Base-by-base conservation (phyloP, 2,329 filamentous ascomycete species). In the Akanthomyces muscarius region DNA sequence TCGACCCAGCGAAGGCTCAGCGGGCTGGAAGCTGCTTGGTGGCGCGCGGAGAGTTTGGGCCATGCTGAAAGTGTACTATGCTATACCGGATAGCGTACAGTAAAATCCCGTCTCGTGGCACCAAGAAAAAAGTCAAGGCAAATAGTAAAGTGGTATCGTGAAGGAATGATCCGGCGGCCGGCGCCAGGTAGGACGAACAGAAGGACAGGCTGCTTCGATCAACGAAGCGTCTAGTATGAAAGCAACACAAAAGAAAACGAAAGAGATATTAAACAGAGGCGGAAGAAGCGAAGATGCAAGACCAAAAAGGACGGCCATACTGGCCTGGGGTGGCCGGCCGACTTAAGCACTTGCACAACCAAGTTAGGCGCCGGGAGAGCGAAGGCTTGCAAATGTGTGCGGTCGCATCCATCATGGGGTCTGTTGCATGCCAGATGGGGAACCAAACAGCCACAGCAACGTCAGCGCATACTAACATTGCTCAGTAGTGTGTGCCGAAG, bases 1-100 rank as follows among this genome's bases (percentile, higher is more conserved):
- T 78, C 83, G 83, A 74, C 73, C 84, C 81, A 78, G 83, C 84
- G 80, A 80, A 76, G 81, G 77, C 66, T 81, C 80, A 67, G 75
- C 76, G 71, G 80, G 75, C 70, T 75, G 76, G 69, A 80, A 82
- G 67, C 68, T 68, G 63, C 67, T 68, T 66, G 64, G 62, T 1
- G 58, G 36, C 25, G 48, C n/a, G 30, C 53, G 63, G 28, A 58
- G 53, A 41, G 42, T 38, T 30, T 56, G 59, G 36, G 63, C 57
- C 57, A 64, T 64, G 21, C 13, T 62, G 51, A 30, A 8, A 23
- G 42, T 57, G 44, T 28, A 58, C 54, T 42, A n/a, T 61, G 56
- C 57, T 65, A 65, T 60, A 59, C 38, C 48, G 41, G 41, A 45
- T 63, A 65, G 59, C 36, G 16, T 54, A 21, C 33, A 52, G 28